Evolutionary conservation across 2,329 filamentous ascomycete genomes (phyloP).

Genomic region (Calonectria montana): DNA sequence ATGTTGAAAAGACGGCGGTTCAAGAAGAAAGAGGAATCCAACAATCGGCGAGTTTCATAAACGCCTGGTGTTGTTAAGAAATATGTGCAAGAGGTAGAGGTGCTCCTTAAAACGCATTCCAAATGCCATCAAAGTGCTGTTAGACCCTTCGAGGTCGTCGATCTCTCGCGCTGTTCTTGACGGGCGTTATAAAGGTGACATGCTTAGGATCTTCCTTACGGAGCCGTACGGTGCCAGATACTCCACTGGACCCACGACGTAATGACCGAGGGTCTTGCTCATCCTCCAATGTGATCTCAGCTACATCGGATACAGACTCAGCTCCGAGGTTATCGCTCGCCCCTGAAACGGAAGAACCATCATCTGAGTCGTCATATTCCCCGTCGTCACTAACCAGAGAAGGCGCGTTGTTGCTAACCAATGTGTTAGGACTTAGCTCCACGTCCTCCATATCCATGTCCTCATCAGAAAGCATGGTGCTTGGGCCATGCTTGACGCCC

Average conservation of each 20-base stretch:
- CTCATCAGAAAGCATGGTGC: conserved; percentile 51
- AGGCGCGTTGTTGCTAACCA: conserved; percentile 80
- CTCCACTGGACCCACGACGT: conserved; percentile 56
- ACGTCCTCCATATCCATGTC: conserved; percentile 66
- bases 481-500: conserved; percentile 36
- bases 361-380: conserved; percentile 80
- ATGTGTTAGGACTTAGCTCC: conserved; percentile 76
- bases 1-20: conserved; percentile 39
- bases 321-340: conserved; percentile 67
- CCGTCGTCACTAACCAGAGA: conserved; percentile 85
- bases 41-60: conserved; percentile 27
- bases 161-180: conserved; percentile 55
- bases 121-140: conserved; percentile 5
- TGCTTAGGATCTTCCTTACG: conserved; percentile 67
- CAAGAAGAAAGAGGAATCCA: conserved; percentile 45
- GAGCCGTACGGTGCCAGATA: conserved; percentile 59
- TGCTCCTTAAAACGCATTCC: neutral
- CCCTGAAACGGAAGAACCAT: conserved; percentile 70
- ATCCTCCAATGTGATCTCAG: conserved; percentile 71
- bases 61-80: conserved; percentile 17
- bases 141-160: conserved; percentile 45
- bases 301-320: conserved; percentile 69
- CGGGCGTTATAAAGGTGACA: conserved; percentile 65
- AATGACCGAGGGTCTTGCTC: conserved; percentile 61
- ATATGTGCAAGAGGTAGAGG: conserved; percentile 21